Evolutionary conservation across 495 filamentous ascomycete genomes (phyloP).

Genomic region (Emericellopsis terricola): DNA sequence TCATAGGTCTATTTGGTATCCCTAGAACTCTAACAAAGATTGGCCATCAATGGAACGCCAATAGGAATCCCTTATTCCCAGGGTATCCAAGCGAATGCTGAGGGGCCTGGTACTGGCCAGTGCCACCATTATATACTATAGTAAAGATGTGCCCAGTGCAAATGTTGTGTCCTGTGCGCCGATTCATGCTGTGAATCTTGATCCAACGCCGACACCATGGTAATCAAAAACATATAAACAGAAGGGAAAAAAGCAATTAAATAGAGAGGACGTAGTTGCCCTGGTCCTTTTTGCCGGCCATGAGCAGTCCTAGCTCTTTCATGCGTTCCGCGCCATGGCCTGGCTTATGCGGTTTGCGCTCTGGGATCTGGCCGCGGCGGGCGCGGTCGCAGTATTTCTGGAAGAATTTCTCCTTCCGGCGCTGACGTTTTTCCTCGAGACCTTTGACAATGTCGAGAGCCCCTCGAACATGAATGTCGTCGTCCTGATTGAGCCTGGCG

Average conservation of each 20-base stretch:
- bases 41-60: no score
- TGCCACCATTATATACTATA: no score
- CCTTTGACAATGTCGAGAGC: conserved; percentile 96
- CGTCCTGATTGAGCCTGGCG: not conserved
- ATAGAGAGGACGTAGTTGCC: conserved; percentile 70
- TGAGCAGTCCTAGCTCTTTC: conserved; percentile 78
- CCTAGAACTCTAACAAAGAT: no score
- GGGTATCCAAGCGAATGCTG: no score
- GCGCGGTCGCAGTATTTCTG: conserved; percentile 54
- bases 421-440: conserved; percentile 80
- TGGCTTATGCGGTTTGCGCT: conserved; percentile 38
- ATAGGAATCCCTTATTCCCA: no score
- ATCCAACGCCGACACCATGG: not conserved
- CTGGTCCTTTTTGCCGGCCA: conserved; percentile 60
- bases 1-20: no score
- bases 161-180: no score
- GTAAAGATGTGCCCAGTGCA: no score
- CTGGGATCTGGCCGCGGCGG: conserved; percentile 28
- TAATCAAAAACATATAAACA: conserved; percentile 7
- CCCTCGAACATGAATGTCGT: conserved; percentile 46
- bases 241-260: conserved; percentile 18
- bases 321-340: conserved; percentile 87
- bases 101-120: no score
- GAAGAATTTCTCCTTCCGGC: conserved; percentile 69
- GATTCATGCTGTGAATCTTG: no score